These are phyloP conservation scores for Trypanosoma cruzi DNA, from an alignment of 208 protist species.

Conservation along the genomic window DNA sequence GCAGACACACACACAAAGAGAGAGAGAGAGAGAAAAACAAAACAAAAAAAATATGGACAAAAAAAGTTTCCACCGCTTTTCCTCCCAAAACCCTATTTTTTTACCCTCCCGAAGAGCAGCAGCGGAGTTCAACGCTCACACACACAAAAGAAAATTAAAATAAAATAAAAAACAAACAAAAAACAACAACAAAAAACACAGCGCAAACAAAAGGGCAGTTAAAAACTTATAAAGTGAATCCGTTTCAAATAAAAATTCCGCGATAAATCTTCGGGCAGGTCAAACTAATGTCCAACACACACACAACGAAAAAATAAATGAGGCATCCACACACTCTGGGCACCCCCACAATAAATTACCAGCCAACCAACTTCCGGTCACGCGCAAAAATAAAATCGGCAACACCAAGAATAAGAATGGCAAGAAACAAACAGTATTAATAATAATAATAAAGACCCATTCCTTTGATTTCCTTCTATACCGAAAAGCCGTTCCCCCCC, in stretches of 20 bases:
- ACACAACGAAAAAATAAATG: background rate
- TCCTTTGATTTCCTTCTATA: conserved; percentile 5
- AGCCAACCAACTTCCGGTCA: too few relatives aligned
- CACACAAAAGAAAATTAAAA: background rate
- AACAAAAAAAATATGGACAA: background rate
- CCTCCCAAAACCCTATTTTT: too few relatives aligned
- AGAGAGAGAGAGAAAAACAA: background rate
- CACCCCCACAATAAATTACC: background rate
- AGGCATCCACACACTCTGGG: background rate
- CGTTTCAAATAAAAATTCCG: too few relatives aligned
- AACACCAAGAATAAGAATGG: too few relatives aligned
- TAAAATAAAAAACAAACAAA: background rate
- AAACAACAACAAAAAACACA: background rate
- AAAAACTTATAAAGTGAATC: background rate
- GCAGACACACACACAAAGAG: background rate
- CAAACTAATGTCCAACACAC: too few relatives aligned
- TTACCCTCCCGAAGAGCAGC: too few relatives aligned
- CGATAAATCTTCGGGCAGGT: too few relatives aligned
- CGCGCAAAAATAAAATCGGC: too few relatives aligned
- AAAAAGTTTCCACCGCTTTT: background rate
- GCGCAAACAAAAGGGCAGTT: too few relatives aligned
- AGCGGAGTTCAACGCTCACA: too few relatives aligned
- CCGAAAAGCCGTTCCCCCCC: background rate
- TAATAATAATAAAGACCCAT: background rate
- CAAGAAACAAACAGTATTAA: too few relatives aligned